Base-by-base conservation (phyloP, 2,329 filamentous ascomycete genomes). In the Apiospora malaysiana region DNA sequence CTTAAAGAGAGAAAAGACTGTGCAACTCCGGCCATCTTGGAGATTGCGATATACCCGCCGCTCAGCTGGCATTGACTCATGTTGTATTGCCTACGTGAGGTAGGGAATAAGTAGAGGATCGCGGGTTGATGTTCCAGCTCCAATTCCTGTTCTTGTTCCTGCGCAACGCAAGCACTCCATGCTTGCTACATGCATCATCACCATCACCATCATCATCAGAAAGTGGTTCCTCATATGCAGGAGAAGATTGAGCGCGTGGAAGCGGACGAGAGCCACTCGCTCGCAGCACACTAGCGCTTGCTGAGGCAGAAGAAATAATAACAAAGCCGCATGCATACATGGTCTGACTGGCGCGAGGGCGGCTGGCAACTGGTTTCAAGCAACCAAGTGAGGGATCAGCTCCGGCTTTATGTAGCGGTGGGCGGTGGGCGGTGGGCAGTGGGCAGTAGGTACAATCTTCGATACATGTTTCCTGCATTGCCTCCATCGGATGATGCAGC, bases 241-340 rank as follows among this genome's bases (percentile, higher is more conserved):
- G 51, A 59, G 51, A 59, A 59, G 27, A 37, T 59, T 59, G 51
- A 37, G 51, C 56, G 56, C 56, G 40, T 23, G 18, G 56, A 40
- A 63, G 32, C 9, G 32, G 56, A 40, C 56, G 56, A 63, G 56
- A 63, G 32, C 56, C 56, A 40, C 56, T 63, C 56, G 56, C 56
- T 63, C 56, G 56, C 56, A 63, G 56, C 56, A 63, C 18, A 63
- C 56, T 32, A 63, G 56, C 56, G 56, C 56, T 63, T 63, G 56
- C 40, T 63, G 56, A 63, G 56, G 56, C 56, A 63, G 32, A 37
- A 37, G n/a, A n/a, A 37, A 56, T 8, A 37, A 27, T 16, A 16
- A 51, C 45, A 12, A 18, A 27, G 56, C 56, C 56, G 9, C 56
- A 63, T 63, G 56, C 56, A 63, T 63, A 32, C 56, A 63, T 63